Evolutionary conservation across 371 early-diverging fungal species (phyloP).

Genomic region (Mucor racemosus): DNA sequence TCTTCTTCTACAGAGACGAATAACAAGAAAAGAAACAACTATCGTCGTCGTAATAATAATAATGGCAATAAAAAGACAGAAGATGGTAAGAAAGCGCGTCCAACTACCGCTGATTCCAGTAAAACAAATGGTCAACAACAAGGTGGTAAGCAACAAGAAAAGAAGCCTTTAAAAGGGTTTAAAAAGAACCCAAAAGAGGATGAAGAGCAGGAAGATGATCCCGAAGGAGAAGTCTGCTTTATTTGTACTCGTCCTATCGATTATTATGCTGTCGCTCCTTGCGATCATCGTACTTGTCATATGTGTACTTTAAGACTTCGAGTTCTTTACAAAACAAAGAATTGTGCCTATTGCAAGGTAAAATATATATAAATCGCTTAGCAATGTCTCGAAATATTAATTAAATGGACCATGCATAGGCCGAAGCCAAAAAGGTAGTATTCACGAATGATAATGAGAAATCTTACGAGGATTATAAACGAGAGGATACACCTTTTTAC

Average conservation of each 20-base stretch:
- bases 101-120: background rate
- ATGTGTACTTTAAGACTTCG: conserved; percentile 88
- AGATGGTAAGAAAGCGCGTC: conserved; percentile 3
- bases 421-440: conserved; percentile 24
- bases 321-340: conserved; percentile 82
- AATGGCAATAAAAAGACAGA: conserved; percentile 9
- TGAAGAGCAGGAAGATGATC: conserved; percentile 28
- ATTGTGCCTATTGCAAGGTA: conserved; percentile 94
- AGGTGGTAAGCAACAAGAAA: background rate
- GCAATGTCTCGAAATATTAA: background rate
- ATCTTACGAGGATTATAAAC: conserved; percentile 58
- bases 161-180: conserved; percentile 10
- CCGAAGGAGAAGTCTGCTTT: conserved; percentile 72
- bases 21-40: conserved; percentile 11
- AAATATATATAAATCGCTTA: background rate
- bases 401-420: conserved; percentile 3
- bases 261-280: conserved; percentile 84
- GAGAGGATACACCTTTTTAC: conserved; percentile 54
- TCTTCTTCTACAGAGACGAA: conserved; percentile 16
- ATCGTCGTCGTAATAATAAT: conserved; percentile 10
- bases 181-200: conserved; percentile 9
- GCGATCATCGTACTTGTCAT: conserved; percentile 93
- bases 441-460: conserved; percentile 70
- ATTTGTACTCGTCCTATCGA: conserved; percentile 90
- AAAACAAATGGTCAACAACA: background rate